Evolutionary conservation across 192 early-diverging fungal species (phyloP).

Genomic region (Gonapodya sp.): DNA sequence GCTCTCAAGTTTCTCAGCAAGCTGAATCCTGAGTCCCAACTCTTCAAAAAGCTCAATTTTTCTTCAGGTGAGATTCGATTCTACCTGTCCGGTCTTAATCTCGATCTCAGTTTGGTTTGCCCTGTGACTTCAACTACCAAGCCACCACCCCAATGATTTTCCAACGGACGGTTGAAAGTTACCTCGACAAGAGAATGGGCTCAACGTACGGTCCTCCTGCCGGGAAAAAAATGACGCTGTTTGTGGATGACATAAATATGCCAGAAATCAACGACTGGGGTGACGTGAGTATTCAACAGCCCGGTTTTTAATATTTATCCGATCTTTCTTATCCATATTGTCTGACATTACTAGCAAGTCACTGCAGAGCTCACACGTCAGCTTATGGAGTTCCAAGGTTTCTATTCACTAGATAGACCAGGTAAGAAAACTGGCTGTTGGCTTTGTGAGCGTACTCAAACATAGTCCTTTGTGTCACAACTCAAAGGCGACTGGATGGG

Average conservation of each 20-base stretch:
- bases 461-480: too few relatives aligned
- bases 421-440: slow-evolving; percentile 16
- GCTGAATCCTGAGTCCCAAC: slow-evolving; percentile 48
- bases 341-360: slow-evolving; percentile 39
- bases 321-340: too few relatives aligned
- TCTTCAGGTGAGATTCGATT: slow-evolving; percentile 39
- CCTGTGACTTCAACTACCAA: too few relatives aligned
- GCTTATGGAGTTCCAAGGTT: slow-evolving; percentile 55
- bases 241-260: slow-evolving; percentile 60
- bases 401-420: slow-evolving; percentile 52
- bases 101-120: too few relatives aligned
- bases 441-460: too few relatives aligned
- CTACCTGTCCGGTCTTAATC: too few relatives aligned
- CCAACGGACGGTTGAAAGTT: slow-evolving; percentile 47
- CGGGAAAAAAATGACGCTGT: slow-evolving; percentile 55
- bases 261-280: slow-evolving; percentile 64
- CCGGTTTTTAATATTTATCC: not conserved
- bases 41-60: slow-evolving; percentile 46
- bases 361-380: slow-evolving; percentile 51
- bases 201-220: slow-evolving; percentile 55
- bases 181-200: slow-evolving; percentile 57
- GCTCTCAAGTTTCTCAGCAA: slow-evolving; percentile 46
- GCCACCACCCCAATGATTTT: slow-evolving; percentile 5
- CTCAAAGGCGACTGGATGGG: slow-evolving; percentile 46
- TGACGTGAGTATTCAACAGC: slow-evolving; percentile 19